Evolutionary conservation across 805 yeast genomes (phyloP).

Genomic region (Ogataea henricii): DNA sequence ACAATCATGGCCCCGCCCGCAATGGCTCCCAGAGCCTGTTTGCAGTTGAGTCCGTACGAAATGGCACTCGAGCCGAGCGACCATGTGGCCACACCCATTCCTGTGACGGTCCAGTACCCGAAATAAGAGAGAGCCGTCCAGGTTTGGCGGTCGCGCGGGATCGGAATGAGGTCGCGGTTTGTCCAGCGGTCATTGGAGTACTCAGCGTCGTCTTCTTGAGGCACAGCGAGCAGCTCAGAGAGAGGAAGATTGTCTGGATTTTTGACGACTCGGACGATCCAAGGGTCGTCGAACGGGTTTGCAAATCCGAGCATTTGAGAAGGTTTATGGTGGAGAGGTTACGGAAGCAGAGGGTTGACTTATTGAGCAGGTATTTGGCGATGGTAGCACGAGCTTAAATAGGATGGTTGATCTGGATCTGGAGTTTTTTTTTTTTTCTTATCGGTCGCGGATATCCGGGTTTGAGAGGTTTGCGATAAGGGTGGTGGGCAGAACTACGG

Average conservation of each 20-base stretch:
- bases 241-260: conserved; percentile 18
- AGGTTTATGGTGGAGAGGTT: too few species aligned
- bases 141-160: conserved; percentile 45
- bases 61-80: conserved; percentile 24
- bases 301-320: conserved; percentile 14
- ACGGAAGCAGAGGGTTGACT: too few species aligned
- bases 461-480: conserved; percentile 14
- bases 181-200: conserved; percentile 34
- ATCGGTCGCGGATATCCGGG: background rate
- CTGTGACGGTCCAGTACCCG: conserved; percentile 45
- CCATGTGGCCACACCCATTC: conserved; percentile 26
- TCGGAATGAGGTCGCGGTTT: conserved; percentile 46
- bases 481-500: conserved; percentile 13
- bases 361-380: too few species aligned
- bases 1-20: conserved; percentile 49
- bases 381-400: too few species aligned
- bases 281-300: conserved; percentile 21
- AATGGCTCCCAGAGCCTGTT: conserved; percentile 44
- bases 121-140: conserved; percentile 48
- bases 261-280: conserved; percentile 18
- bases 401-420: background rate
- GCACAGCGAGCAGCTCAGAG: conserved; percentile 31
- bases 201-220: conserved; percentile 31
- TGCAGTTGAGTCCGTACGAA: conserved; percentile 29
- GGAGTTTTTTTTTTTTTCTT: background rate